phyloP scores from a whole-genome alignment of 1,284 basidiomycete species.

The Calocybe gambosa region DNA sequence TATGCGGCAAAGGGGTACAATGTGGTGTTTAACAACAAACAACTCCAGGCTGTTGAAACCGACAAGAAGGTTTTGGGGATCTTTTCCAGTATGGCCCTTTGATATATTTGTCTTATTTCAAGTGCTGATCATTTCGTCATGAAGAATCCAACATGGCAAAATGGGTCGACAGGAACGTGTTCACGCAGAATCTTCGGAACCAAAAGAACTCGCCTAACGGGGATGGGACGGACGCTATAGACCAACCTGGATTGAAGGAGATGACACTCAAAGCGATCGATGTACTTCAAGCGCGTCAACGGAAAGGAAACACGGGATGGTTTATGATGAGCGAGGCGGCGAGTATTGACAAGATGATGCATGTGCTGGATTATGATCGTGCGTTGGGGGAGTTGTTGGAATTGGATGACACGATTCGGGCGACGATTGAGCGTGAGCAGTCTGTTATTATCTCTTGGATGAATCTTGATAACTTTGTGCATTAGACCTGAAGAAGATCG shows the following conservation, averaged over 20 bases:
- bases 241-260: constrained; percentile 39
- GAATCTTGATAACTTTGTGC: not conserved
- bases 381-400: constrained; percentile 37
- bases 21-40: constrained; percentile 31
- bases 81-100: constrained; percentile 27
- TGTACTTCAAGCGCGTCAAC: constrained; percentile 31
- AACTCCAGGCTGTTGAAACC: constrained; percentile 23
- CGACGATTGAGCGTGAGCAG: constrained; percentile 33
- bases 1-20: constrained; percentile 33
- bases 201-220: constrained; percentile 33
- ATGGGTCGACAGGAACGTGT: constrained; percentile 34
- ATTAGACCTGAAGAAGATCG: constrained; percentile 34
- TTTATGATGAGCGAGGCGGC: constrained; percentile 42
- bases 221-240: constrained; percentile 32
- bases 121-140: constrained; percentile 21
- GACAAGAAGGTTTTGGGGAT: constrained; percentile 34
- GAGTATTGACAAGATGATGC: constrained; percentile 43
- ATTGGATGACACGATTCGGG: constrained; percentile 36
- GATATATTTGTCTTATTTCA: not conserved
- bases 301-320: constrained; percentile 30
- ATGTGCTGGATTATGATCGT: constrained; percentile 37
- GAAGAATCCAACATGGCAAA: constrained; percentile 25
- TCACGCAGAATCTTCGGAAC: constrained; percentile 30
- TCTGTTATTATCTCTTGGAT: constrained; percentile 2
- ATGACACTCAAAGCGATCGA: constrained; percentile 41